These are phyloP conservation scores for Clarireedia monteithiana DNA, from an alignment of 2,329 filamentous ascomycete genomes.

Conservation along the genomic window DNA sequence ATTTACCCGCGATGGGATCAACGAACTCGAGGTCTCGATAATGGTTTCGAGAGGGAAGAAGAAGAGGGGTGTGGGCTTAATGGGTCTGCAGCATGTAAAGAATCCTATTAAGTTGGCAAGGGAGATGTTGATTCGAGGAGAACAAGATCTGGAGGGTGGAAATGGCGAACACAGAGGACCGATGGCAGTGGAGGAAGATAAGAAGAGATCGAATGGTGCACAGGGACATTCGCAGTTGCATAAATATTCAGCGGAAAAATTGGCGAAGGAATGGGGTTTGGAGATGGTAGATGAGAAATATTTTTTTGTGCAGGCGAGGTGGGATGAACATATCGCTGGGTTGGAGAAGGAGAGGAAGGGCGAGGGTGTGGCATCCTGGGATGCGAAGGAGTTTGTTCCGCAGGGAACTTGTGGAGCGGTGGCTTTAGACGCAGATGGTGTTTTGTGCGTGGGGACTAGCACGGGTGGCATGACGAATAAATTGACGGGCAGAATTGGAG, in stretches of 20 bases:
- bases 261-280: conserved; percentile 62
- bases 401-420: conserved; percentile 83
- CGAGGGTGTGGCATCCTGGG: conserved; percentile 44
- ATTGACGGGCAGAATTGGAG: conserved; percentile 73
- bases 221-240: conserved; percentile 64
- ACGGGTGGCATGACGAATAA: conserved; percentile 85
- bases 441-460: conserved; percentile 60
- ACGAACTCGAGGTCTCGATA: conserved; percentile 79
- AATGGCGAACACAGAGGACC: conserved; percentile 28
- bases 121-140: conserved; percentile 60
- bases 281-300: conserved; percentile 60
- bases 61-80: conserved; percentile 73
- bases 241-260: conserved; percentile 58
- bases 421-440: conserved; percentile 67
- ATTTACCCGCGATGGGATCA: conserved; percentile 74
- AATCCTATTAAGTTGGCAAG: conserved; percentile 72
- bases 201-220: conserved; percentile 31
- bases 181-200: conserved; percentile 12
- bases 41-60: conserved; percentile 70
- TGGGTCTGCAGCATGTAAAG: conserved; percentile 64
- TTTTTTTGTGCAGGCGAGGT: conserved; percentile 70
- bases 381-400: conserved; percentile 58
- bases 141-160: conserved; percentile 47
- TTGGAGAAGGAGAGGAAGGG: conserved; percentile 39
- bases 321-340: conserved; percentile 68